Base-by-base conservation (phyloP, 2,329 filamentous ascomycete species). In the Raffaelea albimanens region DNA sequence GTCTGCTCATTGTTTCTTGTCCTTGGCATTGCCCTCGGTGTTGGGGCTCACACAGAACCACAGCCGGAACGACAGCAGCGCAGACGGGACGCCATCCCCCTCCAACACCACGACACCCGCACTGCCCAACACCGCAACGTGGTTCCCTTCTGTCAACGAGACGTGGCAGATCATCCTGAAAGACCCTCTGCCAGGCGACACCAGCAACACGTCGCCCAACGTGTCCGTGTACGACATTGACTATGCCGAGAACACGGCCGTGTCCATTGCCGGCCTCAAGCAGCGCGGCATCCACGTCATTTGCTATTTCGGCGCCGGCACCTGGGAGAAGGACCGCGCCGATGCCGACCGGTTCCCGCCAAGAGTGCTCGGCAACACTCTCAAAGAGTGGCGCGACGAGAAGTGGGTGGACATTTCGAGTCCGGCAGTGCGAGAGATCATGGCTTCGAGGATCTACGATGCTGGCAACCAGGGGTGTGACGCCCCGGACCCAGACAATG, bases 231-330 rank as follows among this genome's bases (percentile, higher is more conserved):
- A 41, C 40, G 40, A 41, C 40, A 22, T 41, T 9, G 40, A 41
- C 21, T 19, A 21, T 5, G 20, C 22, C 19, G 21, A 20, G 9
- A 5, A 13, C 13, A 13, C 5, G 5, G 40, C 40, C 9, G 31
- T 39, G 5, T 44, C 39, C 18, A 48, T 48, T 33, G 21, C n/a
- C 13, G 46, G 40, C n/a, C 39, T 48, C 25, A 29, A 44, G 40
- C 13, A n/a, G 19, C 19, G 20, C 8, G 40, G 40, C 33, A 44
- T 34, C 29, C 39, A 31, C 9, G 46, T 48, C 16, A 81, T 87
- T 50, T 88, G 84, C 67, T 88, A 88, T 64, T 87, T 87, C 66
- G 83, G 78, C 45, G 82, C 81, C 0, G 84, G 84, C 1, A 82
- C 77, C 8, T 85, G 75, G 55, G 84, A 88, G 62, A 59, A 78